These are phyloP conservation scores for Cynanchum wilfordii DNA, from an alignment of 257 asterid genomes.

Conservation along the genomic window DNA sequence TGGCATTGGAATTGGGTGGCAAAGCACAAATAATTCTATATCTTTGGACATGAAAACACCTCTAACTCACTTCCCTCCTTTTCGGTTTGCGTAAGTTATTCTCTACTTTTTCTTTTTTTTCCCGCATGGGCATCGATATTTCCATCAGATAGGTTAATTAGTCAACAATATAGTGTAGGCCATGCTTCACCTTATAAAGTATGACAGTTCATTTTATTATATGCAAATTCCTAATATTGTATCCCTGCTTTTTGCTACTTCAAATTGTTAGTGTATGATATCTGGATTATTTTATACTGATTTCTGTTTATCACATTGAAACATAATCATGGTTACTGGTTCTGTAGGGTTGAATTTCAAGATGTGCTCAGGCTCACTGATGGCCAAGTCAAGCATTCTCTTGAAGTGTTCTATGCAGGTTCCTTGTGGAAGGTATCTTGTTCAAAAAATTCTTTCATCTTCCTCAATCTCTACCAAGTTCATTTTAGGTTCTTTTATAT, in stretches of 20 bases:
- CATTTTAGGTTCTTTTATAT: neutral
- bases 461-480: neutral
- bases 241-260: neutral
- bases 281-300: neutral
- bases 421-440: constrained; percentile 86
- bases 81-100: constrained; percentile 86
- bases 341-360: constrained; percentile 82
- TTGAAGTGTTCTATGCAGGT: constrained; percentile 93
- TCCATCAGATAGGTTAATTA: neutral
- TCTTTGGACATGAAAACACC: constrained; percentile 92
- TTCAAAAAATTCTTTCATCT: constrained; percentile 3
- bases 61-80: constrained; percentile 88
- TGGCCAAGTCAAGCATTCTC: constrained; percentile 94
- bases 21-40: constrained; percentile 57
- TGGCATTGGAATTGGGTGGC: constrained; percentile 67
- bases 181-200: neutral
- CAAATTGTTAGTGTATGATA: neutral
- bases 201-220: neutral
- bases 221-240: neutral
- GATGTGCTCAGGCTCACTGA: constrained; percentile 85
- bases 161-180: neutral
- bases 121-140: neutral
- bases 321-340: neutral
- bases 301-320: neutral
- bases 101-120: constrained; percentile 21